Evolutionary conservation across 768 basidiomycete genomes (phyloP).

Genomic region (Kwoniella pini): DNA sequence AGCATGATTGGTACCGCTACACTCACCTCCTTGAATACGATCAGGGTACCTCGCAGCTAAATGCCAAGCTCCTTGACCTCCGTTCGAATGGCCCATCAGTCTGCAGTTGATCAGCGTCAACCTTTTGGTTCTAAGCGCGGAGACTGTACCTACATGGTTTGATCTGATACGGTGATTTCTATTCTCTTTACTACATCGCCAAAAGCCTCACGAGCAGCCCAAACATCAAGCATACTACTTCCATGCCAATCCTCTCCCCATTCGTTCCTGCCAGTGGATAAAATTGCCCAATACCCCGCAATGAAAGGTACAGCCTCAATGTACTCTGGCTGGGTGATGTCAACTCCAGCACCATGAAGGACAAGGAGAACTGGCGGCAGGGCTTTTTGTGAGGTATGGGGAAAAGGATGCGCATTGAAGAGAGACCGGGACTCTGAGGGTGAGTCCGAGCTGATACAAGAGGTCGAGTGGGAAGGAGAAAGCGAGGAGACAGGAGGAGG

Average conservation of each 20-base stretch:
- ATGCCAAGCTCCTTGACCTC: slow-evolving; percentile 87
- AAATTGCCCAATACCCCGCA: slow-evolving; percentile 68
- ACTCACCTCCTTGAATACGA: slow-evolving; percentile 53
- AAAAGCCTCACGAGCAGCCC: slow-evolving; percentile 65
- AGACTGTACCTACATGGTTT: slow-evolving; percentile 32
- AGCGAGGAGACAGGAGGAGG: too few species aligned
- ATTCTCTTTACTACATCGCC: slow-evolving; percentile 56
- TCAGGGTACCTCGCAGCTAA: slow-evolving; percentile 76
- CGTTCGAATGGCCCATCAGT: slow-evolving; percentile 91
- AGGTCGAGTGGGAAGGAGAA: too few species aligned
- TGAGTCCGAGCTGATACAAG: too few species aligned
- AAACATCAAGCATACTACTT: slow-evolving; percentile 71
- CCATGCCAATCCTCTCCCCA: slow-evolving; percentile 98
- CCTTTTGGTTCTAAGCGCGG: too few species aligned
- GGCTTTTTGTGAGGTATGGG: too few species aligned
- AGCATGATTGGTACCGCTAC: too few species aligned
- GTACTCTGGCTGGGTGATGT: slow-evolving; percentile 66
- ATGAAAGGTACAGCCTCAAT: slow-evolving; percentile 64
- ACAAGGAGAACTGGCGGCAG: slow-evolving; percentile 60
- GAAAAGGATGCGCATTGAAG: too few species aligned
- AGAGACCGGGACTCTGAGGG: too few species aligned
- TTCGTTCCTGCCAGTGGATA: slow-evolving; percentile 78
- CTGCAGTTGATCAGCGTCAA: slow-evolving; percentile 50
- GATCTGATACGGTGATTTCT: slow-evolving; percentile 55
- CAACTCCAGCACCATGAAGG: slow-evolving; percentile 77